These are phyloP conservation scores for Macrophomina tecta DNA, from an alignment of 2,329 filamentous ascomycete genomes.

Conservation along the genomic window DNA sequence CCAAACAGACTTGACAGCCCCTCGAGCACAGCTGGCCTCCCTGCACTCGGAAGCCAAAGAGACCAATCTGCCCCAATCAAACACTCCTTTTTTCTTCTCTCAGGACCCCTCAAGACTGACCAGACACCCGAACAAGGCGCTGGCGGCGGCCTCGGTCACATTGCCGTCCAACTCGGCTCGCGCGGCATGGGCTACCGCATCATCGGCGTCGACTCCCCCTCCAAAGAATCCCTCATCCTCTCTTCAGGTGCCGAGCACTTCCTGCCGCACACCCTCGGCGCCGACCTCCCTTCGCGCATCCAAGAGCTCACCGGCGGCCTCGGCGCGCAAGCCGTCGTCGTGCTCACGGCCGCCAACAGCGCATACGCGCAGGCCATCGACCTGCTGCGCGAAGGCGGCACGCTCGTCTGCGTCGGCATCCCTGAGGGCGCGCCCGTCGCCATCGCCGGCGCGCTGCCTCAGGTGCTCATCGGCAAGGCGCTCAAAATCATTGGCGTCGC, in stretches of 20 bases:
- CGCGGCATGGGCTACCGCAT: conserved; percentile 68
- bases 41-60: background rate
- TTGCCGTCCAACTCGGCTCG: conserved; percentile 66
- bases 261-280: conserved; percentile 64
- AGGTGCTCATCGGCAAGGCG: conserved; percentile 50
- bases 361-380: conserved; percentile 52
- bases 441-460: conserved; percentile 50
- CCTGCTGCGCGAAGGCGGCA: conserved; percentile 53
- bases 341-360: conserved; percentile 56
- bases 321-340: conserved; percentile 66
- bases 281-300: conserved; percentile 60
- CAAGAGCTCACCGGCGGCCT: conserved; percentile 62
- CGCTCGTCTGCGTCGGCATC: conserved; percentile 54
- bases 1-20: too few relatives aligned
- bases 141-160: conserved; percentile 69
- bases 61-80: too few relatives aligned
- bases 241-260: conserved; percentile 71
- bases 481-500: conserved; percentile 53
- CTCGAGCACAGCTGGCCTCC: background rate
- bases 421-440: conserved; percentile 55
- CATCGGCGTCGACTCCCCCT: conserved; percentile 69
- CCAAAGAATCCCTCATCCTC: conserved; percentile 67
- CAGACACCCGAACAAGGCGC: conserved; percentile 51
- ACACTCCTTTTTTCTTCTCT: too few relatives aligned
- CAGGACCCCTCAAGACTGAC: background rate